Evolutionary conservation across 805 yeast species (phyloP).

Genomic region (Myxozyma vanderwaltii): DNA sequence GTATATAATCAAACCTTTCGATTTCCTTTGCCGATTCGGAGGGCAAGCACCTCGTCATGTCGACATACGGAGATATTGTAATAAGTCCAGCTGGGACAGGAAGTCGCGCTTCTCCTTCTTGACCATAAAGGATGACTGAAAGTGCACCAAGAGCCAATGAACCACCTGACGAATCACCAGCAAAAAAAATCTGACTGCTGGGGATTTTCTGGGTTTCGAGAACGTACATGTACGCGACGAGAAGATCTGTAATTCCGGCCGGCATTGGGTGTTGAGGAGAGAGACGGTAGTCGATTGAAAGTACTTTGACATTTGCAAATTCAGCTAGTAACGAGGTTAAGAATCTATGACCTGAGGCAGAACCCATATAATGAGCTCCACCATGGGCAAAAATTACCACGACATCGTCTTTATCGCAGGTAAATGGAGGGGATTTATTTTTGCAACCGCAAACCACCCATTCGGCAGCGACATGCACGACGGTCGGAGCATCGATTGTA

Average conservation of each 20-base stretch:
- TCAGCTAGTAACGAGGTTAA: constrained; percentile 21
- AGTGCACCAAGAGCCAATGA: constrained; percentile 16
- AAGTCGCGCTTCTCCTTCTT: constrained; percentile 2
- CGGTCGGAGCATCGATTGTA: constrained; percentile 19
- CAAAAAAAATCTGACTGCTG: constrained; percentile 24
- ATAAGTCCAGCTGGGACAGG: constrained; percentile 34
- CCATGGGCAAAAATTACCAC: constrained; percentile 34
- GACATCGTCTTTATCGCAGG: constrained; percentile 12
- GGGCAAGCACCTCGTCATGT: constrained; percentile 32
- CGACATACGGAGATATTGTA: constrained; percentile 31
- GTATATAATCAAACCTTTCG: constrained; percentile 27
- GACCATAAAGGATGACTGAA: constrained; percentile 15
- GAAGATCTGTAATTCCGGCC: constrained; percentile 21
- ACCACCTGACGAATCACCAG: constrained; percentile 35
- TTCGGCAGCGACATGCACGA: constrained; percentile 22
- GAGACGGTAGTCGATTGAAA: constrained; percentile 29
- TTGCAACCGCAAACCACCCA: constrained; percentile 20
- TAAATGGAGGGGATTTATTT: not conserved
- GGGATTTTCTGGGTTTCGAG: constrained; percentile 15
- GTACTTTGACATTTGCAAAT: constrained; percentile 13
- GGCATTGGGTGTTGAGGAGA: constrained; percentile 33
- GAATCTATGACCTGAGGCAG: constrained; percentile 26
- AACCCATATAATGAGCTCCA: constrained; percentile 34
- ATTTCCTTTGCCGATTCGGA: constrained; percentile 22
- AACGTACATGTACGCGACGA: constrained; percentile 17